Percentiles rank a stretch among this genome's conserved stretches.
Evolutionary conservation across 2,329 filamentous ascomycete species (phyloP).

Genomic region (Xylaria sp.): DNA sequence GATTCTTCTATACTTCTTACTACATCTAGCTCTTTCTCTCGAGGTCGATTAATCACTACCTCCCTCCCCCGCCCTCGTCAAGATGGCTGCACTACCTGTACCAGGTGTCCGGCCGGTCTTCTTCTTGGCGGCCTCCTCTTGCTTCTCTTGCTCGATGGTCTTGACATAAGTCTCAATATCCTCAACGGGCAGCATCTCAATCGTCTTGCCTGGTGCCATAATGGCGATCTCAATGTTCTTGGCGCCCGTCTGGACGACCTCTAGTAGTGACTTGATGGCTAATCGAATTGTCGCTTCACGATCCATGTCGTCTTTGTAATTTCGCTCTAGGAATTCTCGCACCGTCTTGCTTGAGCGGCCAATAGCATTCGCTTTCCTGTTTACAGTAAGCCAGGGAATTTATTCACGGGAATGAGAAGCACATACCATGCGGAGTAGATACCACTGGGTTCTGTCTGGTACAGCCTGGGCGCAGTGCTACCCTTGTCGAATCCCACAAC

Average conservation of each 20-base stretch:
- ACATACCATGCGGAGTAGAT: constrained; percentile 98
- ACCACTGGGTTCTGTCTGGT: constrained; percentile 98
- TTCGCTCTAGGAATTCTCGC: constrained; percentile 96
- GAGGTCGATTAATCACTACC: constrained; percentile 42
- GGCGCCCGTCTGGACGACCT: constrained; percentile 97
- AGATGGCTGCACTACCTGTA: constrained; percentile 75
- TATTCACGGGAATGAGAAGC: constrained; percentile 19
- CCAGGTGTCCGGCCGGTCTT: constrained; percentile 82
- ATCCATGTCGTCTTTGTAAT: constrained; percentile 98
- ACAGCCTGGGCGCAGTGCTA: constrained; percentile 87
- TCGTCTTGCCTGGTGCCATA: constrained; percentile 89
- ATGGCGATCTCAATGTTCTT: constrained; percentile 99
- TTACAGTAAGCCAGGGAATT: constrained; percentile 27
- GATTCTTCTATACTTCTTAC: constrained; percentile 25
- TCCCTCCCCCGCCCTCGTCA: constrained; percentile 69
- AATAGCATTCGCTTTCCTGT: constrained; percentile 98
- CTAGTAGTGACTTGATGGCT: constrained; percentile 96
- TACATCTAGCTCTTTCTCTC: neutral
- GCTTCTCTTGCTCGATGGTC: constrained; percentile 99
- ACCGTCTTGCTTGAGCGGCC: constrained; percentile 99
- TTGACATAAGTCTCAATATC: constrained; percentile 98
- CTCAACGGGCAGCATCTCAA: constrained; percentile 94
- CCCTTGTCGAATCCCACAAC: constrained; percentile 98
- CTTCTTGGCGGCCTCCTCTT: constrained; percentile 97
- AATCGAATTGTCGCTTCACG: constrained; percentile 95